phyloP scores from a whole-genome alignment of 306 rosid species.

The Leucaena leucocephala region DNA sequence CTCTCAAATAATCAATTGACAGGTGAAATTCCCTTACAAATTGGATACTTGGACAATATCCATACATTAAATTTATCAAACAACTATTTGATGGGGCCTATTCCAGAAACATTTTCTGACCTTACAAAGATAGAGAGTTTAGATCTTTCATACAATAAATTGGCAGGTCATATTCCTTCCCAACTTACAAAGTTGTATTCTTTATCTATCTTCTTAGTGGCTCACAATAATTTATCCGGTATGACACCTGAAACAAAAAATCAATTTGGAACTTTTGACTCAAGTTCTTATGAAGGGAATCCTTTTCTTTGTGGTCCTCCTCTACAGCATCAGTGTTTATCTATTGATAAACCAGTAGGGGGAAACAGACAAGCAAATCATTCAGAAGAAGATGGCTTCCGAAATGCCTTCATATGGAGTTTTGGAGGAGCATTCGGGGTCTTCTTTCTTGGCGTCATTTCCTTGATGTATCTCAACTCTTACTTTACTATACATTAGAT shows the following conservation, averaged over 20 bases:
- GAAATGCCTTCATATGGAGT: too few species aligned
- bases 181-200: neutral
- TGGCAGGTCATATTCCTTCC: conserved; percentile 12
- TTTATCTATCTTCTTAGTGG: conserved; percentile 16
- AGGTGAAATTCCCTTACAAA: too few species aligned
- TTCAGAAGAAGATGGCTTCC: neutral
- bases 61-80: conserved; percentile 33
- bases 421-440: conserved; percentile 15
- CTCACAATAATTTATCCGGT: conserved; percentile 32
- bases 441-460: neutral
- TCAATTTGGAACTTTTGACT: conserved; percentile 17
- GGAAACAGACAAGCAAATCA: neutral
- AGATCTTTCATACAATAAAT: conserved; percentile 9
- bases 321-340: neutral
- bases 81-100: conserved; percentile 5
- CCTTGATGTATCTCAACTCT: neutral
- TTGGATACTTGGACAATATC: too few species aligned
- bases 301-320: neutral
- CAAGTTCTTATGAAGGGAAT: conserved; percentile 3
- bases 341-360: neutral
- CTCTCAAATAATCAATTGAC: too few species aligned
- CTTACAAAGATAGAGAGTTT: neutral
- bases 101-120: conserved; percentile 21
- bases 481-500: neutral
- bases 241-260: neutral